phyloP scores from a whole-genome alignment of 257 asterid genomes.

The Linderniella brevidens region DNA sequence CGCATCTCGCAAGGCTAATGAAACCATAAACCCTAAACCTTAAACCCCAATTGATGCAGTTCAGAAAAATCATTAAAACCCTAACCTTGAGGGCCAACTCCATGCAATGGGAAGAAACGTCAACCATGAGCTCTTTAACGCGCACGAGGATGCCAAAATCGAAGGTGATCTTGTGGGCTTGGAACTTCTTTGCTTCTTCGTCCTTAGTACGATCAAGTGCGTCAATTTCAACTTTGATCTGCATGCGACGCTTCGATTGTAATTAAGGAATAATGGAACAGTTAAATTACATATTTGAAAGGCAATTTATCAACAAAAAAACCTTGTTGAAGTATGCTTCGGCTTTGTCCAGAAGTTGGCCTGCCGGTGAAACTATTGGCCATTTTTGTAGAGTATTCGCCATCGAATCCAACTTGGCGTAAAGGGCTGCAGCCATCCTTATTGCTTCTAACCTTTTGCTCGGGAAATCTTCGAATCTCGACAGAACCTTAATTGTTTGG shows the following conservation, averaged over 20 bases:
- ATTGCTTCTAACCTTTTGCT: conserved; percentile 65
- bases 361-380: conserved; percentile 35
- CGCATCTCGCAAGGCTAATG: no score
- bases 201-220: conserved; percentile 64
- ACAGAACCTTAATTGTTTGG: conserved; percentile 40
- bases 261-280: background rate
- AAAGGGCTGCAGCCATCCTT: conserved; percentile 66
- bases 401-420: conserved; percentile 38
- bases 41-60: no score
- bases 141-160: conserved; percentile 60
- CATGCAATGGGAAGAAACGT: conserved; percentile 75
- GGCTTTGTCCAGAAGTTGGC: conserved; percentile 46
- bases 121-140: conserved; percentile 71
- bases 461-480: conserved; percentile 79
- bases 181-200: conserved; percentile 59
- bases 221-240: conserved; percentile 78
- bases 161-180: conserved; percentile 56
- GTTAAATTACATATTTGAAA: background rate
- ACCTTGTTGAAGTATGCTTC: conserved; percentile 72
- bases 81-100: conserved; percentile 73
- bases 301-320: background rate
- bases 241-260: conserved; percentile 7
- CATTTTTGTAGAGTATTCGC: conserved; percentile 34
- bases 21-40: no score
- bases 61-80: conserved; percentile 1